Percentiles rank a stretch among this genome's conserved stretches.
Conservation (phyloP, 768 basidiomycete species). For the Lactifluus pinguis region DNA sequence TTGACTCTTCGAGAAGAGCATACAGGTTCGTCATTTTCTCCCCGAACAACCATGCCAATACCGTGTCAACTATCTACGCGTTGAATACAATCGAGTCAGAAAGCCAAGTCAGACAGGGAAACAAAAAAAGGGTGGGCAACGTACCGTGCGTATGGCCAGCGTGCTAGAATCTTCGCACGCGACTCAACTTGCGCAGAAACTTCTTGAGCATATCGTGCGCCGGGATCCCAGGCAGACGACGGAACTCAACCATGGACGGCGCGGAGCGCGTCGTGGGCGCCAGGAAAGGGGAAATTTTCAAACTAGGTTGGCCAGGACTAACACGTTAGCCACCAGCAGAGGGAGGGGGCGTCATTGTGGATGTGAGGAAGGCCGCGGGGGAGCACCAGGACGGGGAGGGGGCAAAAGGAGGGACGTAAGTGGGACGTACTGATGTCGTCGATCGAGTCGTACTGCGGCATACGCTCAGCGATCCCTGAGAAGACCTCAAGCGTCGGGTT, state of each 20-base stretch:
- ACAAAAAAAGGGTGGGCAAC: too few relatives aligned
- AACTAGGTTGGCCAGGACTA: slow-evolving; percentile 84
- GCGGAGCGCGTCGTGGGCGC: too few relatives aligned
- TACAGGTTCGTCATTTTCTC: too few relatives aligned
- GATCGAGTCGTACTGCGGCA: slow-evolving; percentile 43
- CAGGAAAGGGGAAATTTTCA: slow-evolving; percentile 64
- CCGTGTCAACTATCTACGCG: slow-evolving; percentile 41
- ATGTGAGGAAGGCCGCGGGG: slow-evolving; percentile 12
- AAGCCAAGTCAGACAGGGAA: neutral
- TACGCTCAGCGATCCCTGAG: too few relatives aligned
- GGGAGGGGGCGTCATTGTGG: slow-evolving; percentile 5
- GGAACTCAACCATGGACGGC: too few relatives aligned
- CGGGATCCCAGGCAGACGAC: slow-evolving; percentile 36
- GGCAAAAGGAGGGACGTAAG: slow-evolving; percentile 11
- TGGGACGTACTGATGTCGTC: slow-evolving; percentile 83
- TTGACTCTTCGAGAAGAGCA: too few relatives aligned
- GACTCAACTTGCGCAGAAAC: too few relatives aligned
- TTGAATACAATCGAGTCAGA: neutral
- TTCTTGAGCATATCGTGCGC: slow-evolving; percentile 43
- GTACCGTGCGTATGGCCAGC: too few relatives aligned
- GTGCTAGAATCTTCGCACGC: too few relatives aligned
- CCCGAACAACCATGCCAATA: too few relatives aligned
- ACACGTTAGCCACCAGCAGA: slow-evolving; percentile 56
- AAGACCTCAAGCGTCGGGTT: too few relatives aligned
- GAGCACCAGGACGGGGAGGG: neutral